Conservation (phyloP, 2,329 filamentous ascomycete genomes). For the Fusarium sp. region DNA sequence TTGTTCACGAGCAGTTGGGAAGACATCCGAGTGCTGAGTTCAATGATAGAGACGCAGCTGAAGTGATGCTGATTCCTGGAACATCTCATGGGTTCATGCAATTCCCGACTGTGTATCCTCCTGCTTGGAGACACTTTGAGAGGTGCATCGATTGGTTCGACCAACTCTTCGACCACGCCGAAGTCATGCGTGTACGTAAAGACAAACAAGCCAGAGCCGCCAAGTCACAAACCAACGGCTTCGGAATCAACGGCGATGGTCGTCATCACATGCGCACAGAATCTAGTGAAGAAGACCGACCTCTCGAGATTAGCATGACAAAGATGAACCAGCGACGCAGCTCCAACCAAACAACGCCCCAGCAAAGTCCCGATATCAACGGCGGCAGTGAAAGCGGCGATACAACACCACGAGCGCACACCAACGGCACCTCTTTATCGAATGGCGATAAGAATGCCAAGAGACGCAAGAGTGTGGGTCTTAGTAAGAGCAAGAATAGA, state of each 20-base stretch:
- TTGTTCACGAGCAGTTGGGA: slow-evolving; percentile 22
- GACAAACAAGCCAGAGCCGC: slow-evolving; percentile 28
- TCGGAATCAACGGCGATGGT: slow-evolving; percentile 42
- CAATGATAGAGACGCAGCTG: slow-evolving; percentile 62
- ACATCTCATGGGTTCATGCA: slow-evolving; percentile 95
- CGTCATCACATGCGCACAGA: slow-evolving; percentile 59
- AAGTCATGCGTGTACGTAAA: slow-evolving; percentile 53
- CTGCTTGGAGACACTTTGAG: slow-evolving; percentile 89
- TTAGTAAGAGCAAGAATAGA: slow-evolving; percentile 56
- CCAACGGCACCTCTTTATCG: slow-evolving; percentile 24
- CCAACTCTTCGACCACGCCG: slow-evolving; percentile 74
- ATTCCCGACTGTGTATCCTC: slow-evolving; percentile 88
- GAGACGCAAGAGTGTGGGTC: slow-evolving; percentile 44
- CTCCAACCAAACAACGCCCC: slow-evolving; percentile 37
- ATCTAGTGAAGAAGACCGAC: slow-evolving; percentile 81
- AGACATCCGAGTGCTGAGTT: slow-evolving; percentile 48
- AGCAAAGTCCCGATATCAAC: slow-evolving; percentile 18
- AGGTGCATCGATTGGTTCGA: slow-evolving; percentile 85
- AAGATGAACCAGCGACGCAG: slow-evolving; percentile 55
- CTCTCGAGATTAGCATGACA: slow-evolving; percentile 83
- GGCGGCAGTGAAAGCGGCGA: slow-evolving; percentile 40
- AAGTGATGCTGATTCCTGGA: slow-evolving; percentile 87
- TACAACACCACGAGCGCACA: slow-evolving; percentile 25
- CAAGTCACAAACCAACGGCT: slow-evolving; percentile 13
- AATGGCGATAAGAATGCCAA: slow-evolving; percentile 47